A percentile compares a stretch with the other conserved stretches of the same genome.
phyloP scores from a whole-genome alignment of 306 rosid genomes.

The Medicago truncatula region DNA sequence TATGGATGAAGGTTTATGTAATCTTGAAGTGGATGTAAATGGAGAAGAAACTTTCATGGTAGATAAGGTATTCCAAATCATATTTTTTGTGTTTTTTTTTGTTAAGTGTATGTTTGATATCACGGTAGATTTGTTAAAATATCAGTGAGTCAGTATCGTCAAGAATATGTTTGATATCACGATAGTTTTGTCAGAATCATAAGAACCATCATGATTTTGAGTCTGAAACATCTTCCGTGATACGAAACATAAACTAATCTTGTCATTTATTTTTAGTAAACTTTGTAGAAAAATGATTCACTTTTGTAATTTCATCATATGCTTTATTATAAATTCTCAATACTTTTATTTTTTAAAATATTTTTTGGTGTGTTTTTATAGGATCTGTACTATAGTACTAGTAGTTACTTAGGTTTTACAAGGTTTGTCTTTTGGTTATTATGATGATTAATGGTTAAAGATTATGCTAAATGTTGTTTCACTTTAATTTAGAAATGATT shows the following conservation, averaged over 20 bases:
- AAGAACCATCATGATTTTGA: no score
- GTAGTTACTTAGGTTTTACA: neutral
- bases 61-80: constrained; percentile 64
- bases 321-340: constrained; percentile 39
- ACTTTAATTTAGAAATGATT: constrained; percentile 40
- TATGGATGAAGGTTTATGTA: constrained; percentile 68
- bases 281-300: constrained; percentile 13
- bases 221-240: no score
- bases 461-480: constrained; percentile 38
- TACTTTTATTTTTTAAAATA: neutral
- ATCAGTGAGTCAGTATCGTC: no score
- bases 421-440: constrained; percentile 30
- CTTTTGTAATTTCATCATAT: neutral
- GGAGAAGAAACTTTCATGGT: constrained; percentile 89
- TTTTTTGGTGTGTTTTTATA: constrained; percentile 16
- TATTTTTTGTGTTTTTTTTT: constrained; percentile 28
- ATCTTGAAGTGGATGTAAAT: constrained; percentile 93
- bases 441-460: constrained; percentile 28
- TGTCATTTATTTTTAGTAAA: no score
- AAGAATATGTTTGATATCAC: no score
- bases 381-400: constrained; percentile 34
- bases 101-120: no score
- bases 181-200: no score
- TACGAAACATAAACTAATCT: no score
- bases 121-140: no score